phyloP scores from a whole-genome alignment of 2,329 filamentous ascomycete genomes.

The Capronia coronata region DNA sequence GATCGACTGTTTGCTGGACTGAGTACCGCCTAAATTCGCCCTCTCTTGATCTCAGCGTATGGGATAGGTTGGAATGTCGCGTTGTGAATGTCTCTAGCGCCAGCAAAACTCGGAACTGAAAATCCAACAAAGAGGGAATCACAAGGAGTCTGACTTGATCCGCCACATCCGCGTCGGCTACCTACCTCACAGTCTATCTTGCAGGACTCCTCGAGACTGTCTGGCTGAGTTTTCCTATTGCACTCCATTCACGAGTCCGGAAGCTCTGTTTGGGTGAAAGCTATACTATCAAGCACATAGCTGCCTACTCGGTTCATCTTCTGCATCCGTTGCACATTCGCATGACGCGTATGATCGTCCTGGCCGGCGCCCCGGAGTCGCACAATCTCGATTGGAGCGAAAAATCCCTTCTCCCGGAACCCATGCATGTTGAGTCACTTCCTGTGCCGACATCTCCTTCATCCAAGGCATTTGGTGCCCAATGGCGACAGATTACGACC shows the following conservation, averaged over 20 bases:
- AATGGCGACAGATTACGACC: slow-evolving; percentile 27
- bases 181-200: background rate
- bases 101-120: background rate
- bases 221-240: background rate
- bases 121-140: background rate
- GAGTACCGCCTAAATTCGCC: background rate
- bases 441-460: slow-evolving; percentile 10
- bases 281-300: too few species aligned
- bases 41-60: background rate
- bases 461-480: slow-evolving; percentile 19
- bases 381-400: slow-evolving; percentile 28
- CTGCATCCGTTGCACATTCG: background rate
- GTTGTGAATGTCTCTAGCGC: background rate
- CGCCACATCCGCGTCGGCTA: slow-evolving; percentile 14
- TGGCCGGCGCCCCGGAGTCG: slow-evolving; percentile 26
- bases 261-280: background rate
- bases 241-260: background rate
- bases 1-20: background rate
- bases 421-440: slow-evolving; percentile 20
- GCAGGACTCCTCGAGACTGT: slow-evolving; percentile 5
- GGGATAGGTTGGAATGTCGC: background rate
- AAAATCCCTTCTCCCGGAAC: slow-evolving; percentile 22
- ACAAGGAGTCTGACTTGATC: slow-evolving; percentile 2
- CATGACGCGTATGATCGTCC: slow-evolving; percentile 29
- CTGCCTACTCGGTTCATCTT: too few species aligned